phyloP scores from a whole-genome alignment of 2,329 filamentous ascomycete genomes.

The Neofusicoccum sp. region DNA sequence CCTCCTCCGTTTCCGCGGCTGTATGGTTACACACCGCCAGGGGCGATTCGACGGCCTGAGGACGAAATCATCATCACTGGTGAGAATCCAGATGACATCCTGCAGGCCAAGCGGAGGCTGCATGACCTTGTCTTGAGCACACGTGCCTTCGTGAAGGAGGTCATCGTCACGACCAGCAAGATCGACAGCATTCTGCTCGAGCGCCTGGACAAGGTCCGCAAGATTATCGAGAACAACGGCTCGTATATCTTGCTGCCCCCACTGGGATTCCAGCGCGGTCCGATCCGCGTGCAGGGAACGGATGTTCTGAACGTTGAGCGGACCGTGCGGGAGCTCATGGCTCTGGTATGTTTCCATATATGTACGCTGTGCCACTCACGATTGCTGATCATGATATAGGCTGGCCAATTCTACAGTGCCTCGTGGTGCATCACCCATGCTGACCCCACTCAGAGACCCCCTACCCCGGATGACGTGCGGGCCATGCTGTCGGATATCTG shows the following conservation, averaged over 20 bases:
- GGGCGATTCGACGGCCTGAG: slow-evolving; percentile 76
- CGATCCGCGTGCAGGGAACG: slow-evolving; percentile 86
- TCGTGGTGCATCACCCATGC: slow-evolving; percentile 90
- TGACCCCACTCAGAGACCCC: slow-evolving; percentile 63
- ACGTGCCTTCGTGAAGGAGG: slow-evolving; percentile 80
- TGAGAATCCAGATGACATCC: slow-evolving; percentile 78
- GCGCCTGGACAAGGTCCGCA: slow-evolving; percentile 91
- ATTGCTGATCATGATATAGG: slow-evolving; percentile 50
- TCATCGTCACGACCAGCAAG: slow-evolving; percentile 84
- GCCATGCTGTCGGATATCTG: slow-evolving; percentile 95
- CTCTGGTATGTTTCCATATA: slow-evolving; percentile 61
- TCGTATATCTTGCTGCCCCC: slow-evolving; percentile 92
- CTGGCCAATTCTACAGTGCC: slow-evolving; percentile 95
- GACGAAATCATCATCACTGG: slow-evolving; percentile 95
- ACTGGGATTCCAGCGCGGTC: slow-evolving; percentile 77
- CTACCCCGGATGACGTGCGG: slow-evolving; percentile 67
- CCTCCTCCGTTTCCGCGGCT: slow-evolving; percentile 89
- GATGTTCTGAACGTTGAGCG: slow-evolving; percentile 94
- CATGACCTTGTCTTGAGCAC: slow-evolving; percentile 79
- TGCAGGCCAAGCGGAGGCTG: slow-evolving; percentile 85
- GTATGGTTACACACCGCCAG: slow-evolving; percentile 83
- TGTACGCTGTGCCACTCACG: slow-evolving; percentile 15
- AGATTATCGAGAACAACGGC: slow-evolving; percentile 95
- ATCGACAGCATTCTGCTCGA: slow-evolving; percentile 91
- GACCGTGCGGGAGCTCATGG: slow-evolving; percentile 94